These are phyloP conservation scores for Meyerozyma carpophila DNA, from an alignment of 1,139 yeast species.

Conservation along the genomic window DNA sequence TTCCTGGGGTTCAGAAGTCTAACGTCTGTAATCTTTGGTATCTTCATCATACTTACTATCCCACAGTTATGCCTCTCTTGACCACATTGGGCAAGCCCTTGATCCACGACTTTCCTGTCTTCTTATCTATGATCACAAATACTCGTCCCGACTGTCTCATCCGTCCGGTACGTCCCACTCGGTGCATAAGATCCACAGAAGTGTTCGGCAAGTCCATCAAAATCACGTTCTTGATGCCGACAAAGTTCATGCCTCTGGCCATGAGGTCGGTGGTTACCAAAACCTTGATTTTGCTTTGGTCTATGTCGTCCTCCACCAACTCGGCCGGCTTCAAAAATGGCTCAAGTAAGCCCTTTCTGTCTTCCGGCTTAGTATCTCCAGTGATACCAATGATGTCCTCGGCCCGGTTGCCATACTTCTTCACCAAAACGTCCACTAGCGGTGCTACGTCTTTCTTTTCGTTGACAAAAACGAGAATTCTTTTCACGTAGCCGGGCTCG, in stretches of 20 bases:
- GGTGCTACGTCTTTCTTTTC: slow-evolving; percentile 58
- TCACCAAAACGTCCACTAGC: slow-evolving; percentile 48
- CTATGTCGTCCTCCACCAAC: slow-evolving; percentile 24
- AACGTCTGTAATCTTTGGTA: slow-evolving; percentile 21
- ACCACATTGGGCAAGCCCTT: slow-evolving; percentile 75
- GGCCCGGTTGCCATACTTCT: slow-evolving; percentile 49
- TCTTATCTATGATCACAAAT: slow-evolving; percentile 63
- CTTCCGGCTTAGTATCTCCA: slow-evolving; percentile 57
- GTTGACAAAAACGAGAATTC: slow-evolving; percentile 86
- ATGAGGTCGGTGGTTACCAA: slow-evolving; percentile 85
- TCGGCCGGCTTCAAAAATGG: slow-evolving; percentile 62
- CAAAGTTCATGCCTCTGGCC: slow-evolving; percentile 87
- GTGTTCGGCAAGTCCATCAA: slow-evolving; percentile 81
- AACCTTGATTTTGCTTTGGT: slow-evolving; percentile 43
- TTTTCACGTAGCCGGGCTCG: slow-evolving; percentile 68
- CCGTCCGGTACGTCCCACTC: slow-evolving; percentile 94
- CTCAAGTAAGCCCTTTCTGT: slow-evolving; percentile 49
- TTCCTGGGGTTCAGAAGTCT: slow-evolving; percentile 23
- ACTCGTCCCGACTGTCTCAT: slow-evolving; percentile 88
- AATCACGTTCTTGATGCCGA: slow-evolving; percentile 74
- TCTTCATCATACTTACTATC: slow-evolving; percentile 19
- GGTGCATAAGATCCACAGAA: slow-evolving; percentile 80
- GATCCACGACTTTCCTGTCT: slow-evolving; percentile 71
- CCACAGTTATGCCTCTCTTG: slow-evolving; percentile 44
- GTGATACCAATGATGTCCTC: slow-evolving; percentile 53